Conservation (phyloP, 257 asterid species). For the Nicotiana sylvestris region DNA sequence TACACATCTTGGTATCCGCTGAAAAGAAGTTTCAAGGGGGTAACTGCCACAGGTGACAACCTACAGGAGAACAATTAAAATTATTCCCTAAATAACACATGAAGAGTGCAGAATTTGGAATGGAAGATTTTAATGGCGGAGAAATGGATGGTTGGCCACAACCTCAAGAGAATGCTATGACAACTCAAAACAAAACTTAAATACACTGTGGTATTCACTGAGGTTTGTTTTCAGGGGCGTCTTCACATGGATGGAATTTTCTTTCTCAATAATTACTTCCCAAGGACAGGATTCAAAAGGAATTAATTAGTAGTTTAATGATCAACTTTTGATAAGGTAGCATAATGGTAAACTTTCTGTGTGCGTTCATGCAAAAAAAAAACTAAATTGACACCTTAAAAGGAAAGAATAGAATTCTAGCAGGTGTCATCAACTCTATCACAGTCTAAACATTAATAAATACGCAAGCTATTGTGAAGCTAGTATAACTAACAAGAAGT, state of each 20-base stretch:
- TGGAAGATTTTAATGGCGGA: background rate
- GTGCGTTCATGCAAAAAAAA: background rate
- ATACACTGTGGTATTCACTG: background rate
- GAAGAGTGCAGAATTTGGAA: background rate
- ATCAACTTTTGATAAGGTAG: background rate
- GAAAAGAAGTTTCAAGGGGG: conserved; percentile 78
- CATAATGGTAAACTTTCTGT: background rate
- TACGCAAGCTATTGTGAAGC: too few species aligned
- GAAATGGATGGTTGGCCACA: background rate
- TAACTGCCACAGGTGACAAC: conserved; percentile 85
- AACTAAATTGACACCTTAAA: background rate
- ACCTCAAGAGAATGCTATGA: background rate
- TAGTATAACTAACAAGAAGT: too few species aligned
- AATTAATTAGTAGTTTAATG: background rate
- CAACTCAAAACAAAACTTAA: background rate
- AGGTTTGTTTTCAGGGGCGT: background rate
- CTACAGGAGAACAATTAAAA: conserved; percentile 20
- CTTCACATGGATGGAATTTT: background rate
- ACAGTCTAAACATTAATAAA: background rate
- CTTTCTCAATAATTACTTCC: background rate
- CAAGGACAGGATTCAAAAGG: background rate
- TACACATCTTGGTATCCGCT: conserved; percentile 62
- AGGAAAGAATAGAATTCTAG: background rate
- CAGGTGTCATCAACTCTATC: background rate
- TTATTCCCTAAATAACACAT: background rate